Evolutionary conservation across 2,329 filamentous ascomycete species (phyloP), one percentile per base, ranked within the genome.

Genomic region (Nigrospora oryzae): DNA sequence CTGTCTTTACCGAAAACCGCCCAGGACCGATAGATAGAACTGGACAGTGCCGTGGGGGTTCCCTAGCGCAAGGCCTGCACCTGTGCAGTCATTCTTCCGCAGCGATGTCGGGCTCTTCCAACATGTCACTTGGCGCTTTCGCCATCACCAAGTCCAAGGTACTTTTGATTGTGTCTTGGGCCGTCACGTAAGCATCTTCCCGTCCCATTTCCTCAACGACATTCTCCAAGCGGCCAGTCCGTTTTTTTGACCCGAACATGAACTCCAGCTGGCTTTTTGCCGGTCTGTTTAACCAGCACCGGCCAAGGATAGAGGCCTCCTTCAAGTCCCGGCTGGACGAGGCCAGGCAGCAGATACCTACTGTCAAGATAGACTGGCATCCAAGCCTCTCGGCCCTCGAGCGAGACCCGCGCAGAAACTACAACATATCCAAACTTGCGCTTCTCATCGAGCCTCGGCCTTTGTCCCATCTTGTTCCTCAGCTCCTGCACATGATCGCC

Each of bases 371-470:
- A 41, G 64, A 68, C 52, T 69, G 66, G 67, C 50, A 53, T 32
- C 49, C 57, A 2, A 49, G 51, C 16, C 49, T 15, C 6, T n/a
- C 23, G 12, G 42, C 36, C 13, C 19, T 10, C 11, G 40, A 36
- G 3, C 16, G 31, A 17, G 57, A 66, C 49, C 62, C 63, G 7
- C 60, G 59, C 30, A 49, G 56, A 14, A 61, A 58, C 13, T 72
- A 64, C 55, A 75, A 77, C 52, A 54, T 63, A 15, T 70, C 71
- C 43, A 77, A 76, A 52, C 56, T 77, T 28, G 74, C 73, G 34
- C 63, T 77, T 12, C 52, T 77, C n/a, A 69, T 77, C 51, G 73
- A 76, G 58, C 63, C 67, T 13, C 65, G 71, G 6, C 64, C 67
- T 2, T 53, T 74, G 13, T 65, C 72, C 13, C 68, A 72, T 51